Conservation (phyloP, 495 filamentous ascomycete genomes). For the Choiromyces venosus region DNA sequence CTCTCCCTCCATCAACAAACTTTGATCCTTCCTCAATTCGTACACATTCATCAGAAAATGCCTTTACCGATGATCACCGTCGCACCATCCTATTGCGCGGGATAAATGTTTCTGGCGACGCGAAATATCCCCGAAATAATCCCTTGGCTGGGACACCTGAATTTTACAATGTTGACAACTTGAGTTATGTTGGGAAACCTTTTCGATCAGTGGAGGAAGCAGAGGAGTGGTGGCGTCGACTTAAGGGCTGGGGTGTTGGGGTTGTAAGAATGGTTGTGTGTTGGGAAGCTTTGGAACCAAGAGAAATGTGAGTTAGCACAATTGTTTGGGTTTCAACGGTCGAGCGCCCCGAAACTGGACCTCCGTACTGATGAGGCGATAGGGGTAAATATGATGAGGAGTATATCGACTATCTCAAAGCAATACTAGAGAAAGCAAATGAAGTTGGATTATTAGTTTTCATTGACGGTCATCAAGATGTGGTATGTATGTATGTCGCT, state of each 20-base stretch:
- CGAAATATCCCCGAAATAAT: constrained; percentile 48
- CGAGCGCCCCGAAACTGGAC: not conserved
- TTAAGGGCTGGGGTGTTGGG: constrained; percentile 66
- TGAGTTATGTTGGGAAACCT: constrained; percentile 57
- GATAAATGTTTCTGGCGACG: constrained; percentile 62
- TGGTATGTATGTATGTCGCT: constrained; percentile 52
- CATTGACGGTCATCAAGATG: constrained; percentile 75
- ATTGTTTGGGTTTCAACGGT: not conserved
- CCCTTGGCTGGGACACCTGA: constrained; percentile 48
- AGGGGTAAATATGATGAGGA: constrained; percentile 68
- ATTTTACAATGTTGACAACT: constrained; percentile 52
- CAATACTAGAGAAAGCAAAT: constrained; percentile 60
- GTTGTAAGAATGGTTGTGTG: constrained; percentile 67
- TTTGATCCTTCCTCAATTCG: constrained; percentile 27
- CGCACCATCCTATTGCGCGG: constrained; percentile 56
- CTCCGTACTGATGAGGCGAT: constrained; percentile 43
- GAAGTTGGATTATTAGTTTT: constrained; percentile 65
- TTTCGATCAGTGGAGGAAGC: constrained; percentile 59
- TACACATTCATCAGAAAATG: constrained; percentile 24
- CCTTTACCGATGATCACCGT: constrained; percentile 48
- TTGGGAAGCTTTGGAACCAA: constrained; percentile 70
- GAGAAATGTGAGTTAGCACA: constrained; percentile 27
- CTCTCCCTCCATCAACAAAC: constrained; percentile 15
- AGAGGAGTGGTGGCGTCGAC: constrained; percentile 56
- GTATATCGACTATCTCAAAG: constrained; percentile 62